Conservation (phyloP, 495 filamentous ascomycete genomes). For the Geopyxis carbonaria region DNA sequence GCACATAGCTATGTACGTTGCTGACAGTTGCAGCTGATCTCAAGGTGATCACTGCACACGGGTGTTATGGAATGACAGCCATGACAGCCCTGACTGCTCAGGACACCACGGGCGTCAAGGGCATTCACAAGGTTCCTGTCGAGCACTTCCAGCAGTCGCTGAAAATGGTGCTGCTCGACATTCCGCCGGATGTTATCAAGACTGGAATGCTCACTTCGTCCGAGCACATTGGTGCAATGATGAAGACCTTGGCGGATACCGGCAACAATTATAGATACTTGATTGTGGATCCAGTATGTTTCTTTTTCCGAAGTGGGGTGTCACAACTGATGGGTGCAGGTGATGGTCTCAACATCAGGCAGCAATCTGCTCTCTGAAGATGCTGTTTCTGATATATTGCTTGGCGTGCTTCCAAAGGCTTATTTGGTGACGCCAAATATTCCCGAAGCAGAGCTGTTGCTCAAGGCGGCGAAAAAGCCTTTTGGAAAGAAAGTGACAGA, state of each 20-base stretch:
- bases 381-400: slow-evolving; percentile 47
- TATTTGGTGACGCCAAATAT: slow-evolving; percentile 83
- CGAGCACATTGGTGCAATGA: slow-evolving; percentile 57
- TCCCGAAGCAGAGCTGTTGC: slow-evolving; percentile 63
- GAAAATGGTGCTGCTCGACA: slow-evolving; percentile 61
- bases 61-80: slow-evolving; percentile 89
- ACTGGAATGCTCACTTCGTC: slow-evolving; percentile 82
- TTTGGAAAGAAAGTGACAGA: slow-evolving; percentile 41
- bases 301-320: slow-evolving; percentile 6
- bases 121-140: slow-evolving; percentile 62
- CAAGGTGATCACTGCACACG: slow-evolving; percentile 80
- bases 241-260: slow-evolving; percentile 44
- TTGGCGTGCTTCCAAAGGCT: slow-evolving; percentile 53
- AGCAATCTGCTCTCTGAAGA: slow-evolving; percentile 53
- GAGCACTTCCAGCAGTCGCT: slow-evolving; percentile 73
- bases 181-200: slow-evolving; percentile 82
- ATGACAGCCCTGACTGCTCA: slow-evolving; percentile 91
- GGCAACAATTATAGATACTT: slow-evolving; percentile 34
- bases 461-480: slow-evolving; percentile 36
- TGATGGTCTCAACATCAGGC: slow-evolving; percentile 85
- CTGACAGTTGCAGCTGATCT: slow-evolving; percentile 48
- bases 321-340: slow-evolving; percentile 32
- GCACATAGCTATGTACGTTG: not conserved
- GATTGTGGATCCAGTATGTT: slow-evolving; percentile 67
- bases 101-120: slow-evolving; percentile 71